A percentile compares a stretch with the other conserved stretches of the same genome.
Evolutionary conservation across 345 rosid genomes (phyloP).

Genomic region (Firmiana major): DNA sequence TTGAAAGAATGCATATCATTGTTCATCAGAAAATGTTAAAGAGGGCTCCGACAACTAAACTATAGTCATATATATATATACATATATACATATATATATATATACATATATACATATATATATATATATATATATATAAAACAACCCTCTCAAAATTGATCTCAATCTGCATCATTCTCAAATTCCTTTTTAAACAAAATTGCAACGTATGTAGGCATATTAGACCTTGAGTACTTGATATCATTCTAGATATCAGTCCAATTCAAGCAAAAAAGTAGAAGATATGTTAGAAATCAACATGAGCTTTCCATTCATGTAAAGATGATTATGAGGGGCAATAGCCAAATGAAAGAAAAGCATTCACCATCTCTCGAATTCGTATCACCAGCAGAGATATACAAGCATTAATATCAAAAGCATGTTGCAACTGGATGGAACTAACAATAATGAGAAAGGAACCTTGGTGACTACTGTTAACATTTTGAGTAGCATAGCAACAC

Average conservation of each 20-base stretch:
- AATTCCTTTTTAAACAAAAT: no score
- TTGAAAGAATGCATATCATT: neutral
- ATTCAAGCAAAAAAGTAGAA: neutral
- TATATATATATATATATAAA: no score
- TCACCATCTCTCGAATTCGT: neutral
- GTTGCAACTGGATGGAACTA: neutral
- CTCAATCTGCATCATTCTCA: neutral
- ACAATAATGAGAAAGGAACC: neutral
- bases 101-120: no score
- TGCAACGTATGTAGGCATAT: no score
- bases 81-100: no score
- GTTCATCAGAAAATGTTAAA: neutral
- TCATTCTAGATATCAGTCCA: neutral
- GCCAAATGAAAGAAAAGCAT: neutral
- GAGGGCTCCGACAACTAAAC: neutral
- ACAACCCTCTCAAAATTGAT: neutral
- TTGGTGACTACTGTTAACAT: neutral
- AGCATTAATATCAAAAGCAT: neutral
- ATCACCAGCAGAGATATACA: neutral
- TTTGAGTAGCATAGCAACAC: constrained; percentile 12
- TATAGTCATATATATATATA: neutral
- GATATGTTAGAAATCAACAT: neutral
- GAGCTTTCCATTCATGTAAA: neutral
- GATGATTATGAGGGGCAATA: neutral
- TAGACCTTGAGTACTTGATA: neutral